Conservation (phyloP, 1,139 yeast genomes). For the Yamadazyma spencermartinsiae region DNA sequence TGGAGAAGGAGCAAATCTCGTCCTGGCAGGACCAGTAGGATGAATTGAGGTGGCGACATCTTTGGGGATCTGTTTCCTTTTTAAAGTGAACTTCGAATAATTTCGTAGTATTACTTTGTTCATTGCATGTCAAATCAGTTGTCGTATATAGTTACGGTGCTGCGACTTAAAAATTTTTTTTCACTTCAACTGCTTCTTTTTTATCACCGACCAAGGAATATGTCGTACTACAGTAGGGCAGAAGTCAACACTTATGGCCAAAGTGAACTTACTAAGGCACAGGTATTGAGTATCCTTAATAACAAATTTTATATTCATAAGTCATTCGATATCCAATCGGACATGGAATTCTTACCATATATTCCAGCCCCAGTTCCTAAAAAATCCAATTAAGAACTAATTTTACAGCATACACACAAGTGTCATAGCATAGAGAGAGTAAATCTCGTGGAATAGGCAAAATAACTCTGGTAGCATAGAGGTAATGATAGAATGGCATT, state of each 20-base stretch:
- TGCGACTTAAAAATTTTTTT: slow-evolving; percentile 2
- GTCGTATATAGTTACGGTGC: not conserved
- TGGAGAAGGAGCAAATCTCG: slow-evolving; percentile 98
- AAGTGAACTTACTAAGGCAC: slow-evolving; percentile 16
- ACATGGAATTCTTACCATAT: slow-evolving; percentile 67
- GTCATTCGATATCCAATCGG: slow-evolving; percentile 71
- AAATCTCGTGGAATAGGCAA: too few species aligned
- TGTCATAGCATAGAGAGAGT: not conserved
- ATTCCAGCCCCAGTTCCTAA: slow-evolving; percentile 11
- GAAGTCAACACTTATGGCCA: slow-evolving; percentile 2
- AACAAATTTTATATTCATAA: slow-evolving; percentile 61
- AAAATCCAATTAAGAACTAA: not conserved
- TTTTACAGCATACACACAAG: not conserved
- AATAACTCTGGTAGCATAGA: too few species aligned
- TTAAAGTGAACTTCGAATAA: slow-evolving; percentile 10
- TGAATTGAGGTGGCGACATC: slow-evolving; percentile 28
- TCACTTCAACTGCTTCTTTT: slow-evolving; percentile 1
- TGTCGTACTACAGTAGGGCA: slow-evolving; percentile 6
- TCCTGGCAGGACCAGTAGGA: slow-evolving; percentile 65
- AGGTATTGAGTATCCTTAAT: slow-evolving; percentile 30
- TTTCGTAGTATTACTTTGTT: not conserved
- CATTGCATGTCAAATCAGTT: too few species aligned
- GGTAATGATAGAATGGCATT: not conserved
- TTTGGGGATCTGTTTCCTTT: not conserved
- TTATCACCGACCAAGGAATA: not conserved